Base-by-base conservation (phyloP, 2,329 filamentous ascomycete genomes). In the Aschersonia sp. region DNA sequence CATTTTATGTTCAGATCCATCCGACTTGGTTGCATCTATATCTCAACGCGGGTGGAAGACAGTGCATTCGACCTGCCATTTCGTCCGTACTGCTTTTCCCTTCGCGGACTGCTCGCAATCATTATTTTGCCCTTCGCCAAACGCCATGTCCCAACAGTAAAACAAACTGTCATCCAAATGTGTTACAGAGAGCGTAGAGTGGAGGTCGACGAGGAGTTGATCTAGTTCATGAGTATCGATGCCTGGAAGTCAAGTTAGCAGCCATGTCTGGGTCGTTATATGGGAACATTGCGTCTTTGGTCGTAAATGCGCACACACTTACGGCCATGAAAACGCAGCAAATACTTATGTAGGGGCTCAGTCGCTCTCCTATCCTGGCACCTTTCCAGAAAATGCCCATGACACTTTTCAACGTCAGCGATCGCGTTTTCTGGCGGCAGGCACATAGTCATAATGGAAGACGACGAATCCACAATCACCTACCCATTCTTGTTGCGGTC, bases 241-340 rank as follows among this genome's bases (percentile, higher is more conserved):
- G 59, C 58, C 63, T 66, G 29, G 30, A 29, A 9, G 7, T n/a
- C 9, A 7, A 5, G 47, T 55, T 22, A 55, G 53, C 42, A 4
- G 22, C 22, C 22, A 22, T 22, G 22, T 22, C 22, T 22, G 22
- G 2, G 2, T 22, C 22, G 4, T 22, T 35, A 14, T n/a, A 30
- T 30, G n/a, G 30, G 10, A 12, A n/a, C 2, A 35, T 5, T 41
- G 10, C 10, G 22, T 4, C 8, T 37, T 31, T 8, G 6, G 44
- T 29, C 35, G 44, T 10, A 40, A 5, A 31, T 4, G n/a, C n/a
- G 5, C 29, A 37, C 14, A 5, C 47, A 64, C 73, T 51, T 65
- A 95, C 92, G 54, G 92, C 92, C 89, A 98, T 97, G 57, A 87
- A 66, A 32, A 95, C 73, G 63, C 90, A 97, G 64, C 87, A 94